Conservation (phyloP, 2,329 filamentous ascomycete genomes). For the Corinectria fuckeliana region DNA sequence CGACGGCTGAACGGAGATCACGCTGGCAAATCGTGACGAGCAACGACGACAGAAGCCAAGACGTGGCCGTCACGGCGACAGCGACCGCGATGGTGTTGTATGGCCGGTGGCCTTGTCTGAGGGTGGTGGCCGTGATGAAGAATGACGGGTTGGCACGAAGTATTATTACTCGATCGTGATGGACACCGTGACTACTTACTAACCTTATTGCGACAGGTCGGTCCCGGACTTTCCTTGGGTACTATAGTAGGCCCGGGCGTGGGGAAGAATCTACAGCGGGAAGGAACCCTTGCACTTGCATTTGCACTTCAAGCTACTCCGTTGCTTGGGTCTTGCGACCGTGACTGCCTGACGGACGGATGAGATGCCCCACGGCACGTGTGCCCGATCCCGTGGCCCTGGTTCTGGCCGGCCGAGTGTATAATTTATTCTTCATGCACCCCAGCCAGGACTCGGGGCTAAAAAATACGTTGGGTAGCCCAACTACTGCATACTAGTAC, state of each 20-base stretch:
- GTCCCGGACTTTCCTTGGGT: no score
- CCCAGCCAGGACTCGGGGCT: background rate
- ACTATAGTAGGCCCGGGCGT: no score
- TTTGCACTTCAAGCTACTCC: no score
- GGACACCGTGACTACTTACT: no score
- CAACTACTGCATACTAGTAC: no score
- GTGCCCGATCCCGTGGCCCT: conserved; percentile 21
- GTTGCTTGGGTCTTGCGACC: background rate
- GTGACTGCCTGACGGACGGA: conserved; percentile 8
- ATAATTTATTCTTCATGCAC: background rate
- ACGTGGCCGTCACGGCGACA: conserved; percentile 9
- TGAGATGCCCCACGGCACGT: conserved; percentile 27
- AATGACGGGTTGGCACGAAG: no score
- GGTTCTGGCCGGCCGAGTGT: conserved; percentile 15
- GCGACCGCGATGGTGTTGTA: background rate
- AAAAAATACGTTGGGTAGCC: no score
- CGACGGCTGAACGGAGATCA: background rate
- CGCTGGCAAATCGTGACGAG: background rate
- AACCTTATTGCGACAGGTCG: no score
- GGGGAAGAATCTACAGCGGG: background rate
- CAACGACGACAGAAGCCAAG: background rate
- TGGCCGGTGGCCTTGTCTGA: no score
- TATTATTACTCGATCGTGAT: background rate
- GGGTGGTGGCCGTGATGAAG: no score
- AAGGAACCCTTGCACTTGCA: background rate